phyloP scores from a whole-genome alignment of 768 basidiomycete species.

The Agrocybe pediades region DNA sequence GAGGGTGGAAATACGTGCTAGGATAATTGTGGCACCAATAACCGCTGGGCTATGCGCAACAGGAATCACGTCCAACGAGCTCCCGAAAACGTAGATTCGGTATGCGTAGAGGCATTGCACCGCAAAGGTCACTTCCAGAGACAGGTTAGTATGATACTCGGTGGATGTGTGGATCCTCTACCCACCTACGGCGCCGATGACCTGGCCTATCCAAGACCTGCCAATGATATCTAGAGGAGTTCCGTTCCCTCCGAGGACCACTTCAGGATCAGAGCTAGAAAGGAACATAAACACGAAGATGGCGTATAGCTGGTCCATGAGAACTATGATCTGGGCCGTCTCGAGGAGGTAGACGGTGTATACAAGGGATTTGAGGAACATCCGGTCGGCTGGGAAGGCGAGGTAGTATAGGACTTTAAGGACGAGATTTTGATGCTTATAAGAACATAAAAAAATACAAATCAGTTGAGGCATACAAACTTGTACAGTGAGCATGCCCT shows the following conservation, averaged over 20 bases:
- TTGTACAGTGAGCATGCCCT: slow-evolving; percentile 13
- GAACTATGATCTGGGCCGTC: slow-evolving; percentile 9
- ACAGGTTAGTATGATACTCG: no score
- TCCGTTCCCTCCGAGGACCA: not conserved
- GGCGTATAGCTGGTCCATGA: slow-evolving; percentile 1
- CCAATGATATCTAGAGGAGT: no score
- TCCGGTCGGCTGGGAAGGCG: slow-evolving; percentile 10
- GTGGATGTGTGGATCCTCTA: no score
- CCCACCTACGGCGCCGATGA: not conserved
- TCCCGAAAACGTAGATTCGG: not conserved
- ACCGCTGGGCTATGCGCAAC: not conserved
- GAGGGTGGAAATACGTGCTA: not conserved
- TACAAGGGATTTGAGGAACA: slow-evolving; percentile 6
- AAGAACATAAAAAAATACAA: not conserved
- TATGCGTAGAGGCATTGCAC: not conserved
- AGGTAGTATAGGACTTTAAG: slow-evolving; percentile 12
- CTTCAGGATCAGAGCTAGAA: not conserved
- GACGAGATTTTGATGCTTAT: no score
- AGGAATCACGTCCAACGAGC: not conserved
- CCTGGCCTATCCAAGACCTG: not conserved
- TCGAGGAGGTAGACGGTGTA: slow-evolving; percentile 13
- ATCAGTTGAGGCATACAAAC: slow-evolving; percentile 7
- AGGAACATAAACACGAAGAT: slow-evolving; percentile 9
- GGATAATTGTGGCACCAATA: not conserved
- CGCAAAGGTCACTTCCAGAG: not conserved